Base-by-base conservation (phyloP, 2,329 filamentous ascomycete species). In the Aspergillus sojae region DNA sequence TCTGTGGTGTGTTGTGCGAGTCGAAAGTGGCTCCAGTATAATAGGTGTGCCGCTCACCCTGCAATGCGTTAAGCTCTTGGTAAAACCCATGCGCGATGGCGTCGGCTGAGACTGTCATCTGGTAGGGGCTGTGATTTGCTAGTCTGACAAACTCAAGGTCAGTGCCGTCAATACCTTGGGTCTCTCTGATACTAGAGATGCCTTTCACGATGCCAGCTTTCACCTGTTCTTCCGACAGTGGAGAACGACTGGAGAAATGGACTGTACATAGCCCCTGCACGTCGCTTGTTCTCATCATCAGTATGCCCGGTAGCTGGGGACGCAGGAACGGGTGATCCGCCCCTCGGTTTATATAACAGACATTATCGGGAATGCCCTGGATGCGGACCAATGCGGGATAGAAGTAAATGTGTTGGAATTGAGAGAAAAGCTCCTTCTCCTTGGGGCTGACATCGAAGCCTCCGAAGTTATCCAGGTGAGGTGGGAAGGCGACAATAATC, bases 11-110 rank as follows among this genome's bases (percentile, higher is more conserved):
- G 46, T 68, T 62, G 26, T 69, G 65, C 30, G 64, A 39, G 19
- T 62, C 45, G n/a, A 72, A 82, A 9, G 80, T 75, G 4, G 77
- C 77, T 1, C 81, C 80, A 0, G 78, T 81, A 64, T 77, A 83
- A 67, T 70, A 83, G 0, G 80, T 83, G 19, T 78, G 77, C 19
- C 74, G 70, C 9, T 77, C 66, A 0, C 81, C 81, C 68, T 83
- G 80, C 19, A 83, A 68, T 2, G 67, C 75, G 62, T 78, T 72
- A 45, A 80, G 70, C 45, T 76, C 65, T 50, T 74, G 72, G 57
- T 83, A 78, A 56, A 82, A 82, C 1, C 80, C 80, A 21, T 63
- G 66, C 32, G 64, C 67, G 56, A 83, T 76, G 26, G 74, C 76
- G 7, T 76, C 69, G 3, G 69, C 67, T 0, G 74, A 68, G 0